Conservation (phyloP, 2,329 filamentous ascomycete genomes). For the Geoglossum cookeanum region DNA sequence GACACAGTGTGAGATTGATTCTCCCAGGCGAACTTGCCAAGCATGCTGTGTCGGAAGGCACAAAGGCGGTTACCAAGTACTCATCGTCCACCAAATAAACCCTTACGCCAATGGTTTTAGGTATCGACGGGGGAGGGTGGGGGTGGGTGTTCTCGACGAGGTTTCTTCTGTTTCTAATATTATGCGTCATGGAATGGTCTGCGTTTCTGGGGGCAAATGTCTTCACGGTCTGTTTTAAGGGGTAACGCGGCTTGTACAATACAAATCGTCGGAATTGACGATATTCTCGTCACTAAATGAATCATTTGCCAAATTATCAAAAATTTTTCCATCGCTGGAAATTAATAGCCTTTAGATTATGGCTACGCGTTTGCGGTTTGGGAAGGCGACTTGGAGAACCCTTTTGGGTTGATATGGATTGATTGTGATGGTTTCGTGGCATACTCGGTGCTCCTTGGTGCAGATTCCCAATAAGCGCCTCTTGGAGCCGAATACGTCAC, state of each 20-base stretch:
- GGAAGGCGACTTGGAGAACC: too few species aligned
- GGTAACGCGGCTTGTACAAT: slow-evolving; percentile 57
- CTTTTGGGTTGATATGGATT: too few species aligned
- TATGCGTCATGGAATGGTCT: slow-evolving; percentile 30
- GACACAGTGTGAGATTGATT: slow-evolving; percentile 66
- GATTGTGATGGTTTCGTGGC: too few species aligned
- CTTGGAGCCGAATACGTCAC: too few species aligned
- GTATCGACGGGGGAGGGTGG: slow-evolving; percentile 16
- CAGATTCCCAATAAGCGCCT: too few species aligned
- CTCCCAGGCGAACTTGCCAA: slow-evolving; percentile 97
- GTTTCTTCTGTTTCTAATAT: slow-evolving; percentile 26
- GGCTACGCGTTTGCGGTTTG: too few species aligned
- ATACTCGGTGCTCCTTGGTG: too few species aligned
- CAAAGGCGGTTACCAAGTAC: slow-evolving; percentile 99
- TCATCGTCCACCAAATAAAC: slow-evolving; percentile 96
- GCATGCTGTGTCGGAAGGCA: slow-evolving; percentile 98
- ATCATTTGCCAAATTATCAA: not conserved
- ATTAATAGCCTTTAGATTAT: too few species aligned
- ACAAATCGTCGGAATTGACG: slow-evolving; percentile 32
- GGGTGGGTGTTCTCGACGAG: slow-evolving; percentile 20
- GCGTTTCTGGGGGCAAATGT: slow-evolving; percentile 45
- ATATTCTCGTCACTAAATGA: slow-evolving; percentile 2
- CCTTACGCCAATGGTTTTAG: not conserved
- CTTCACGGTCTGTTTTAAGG: slow-evolving; percentile 41
- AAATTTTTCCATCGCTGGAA: too few species aligned